Evolutionary conservation across 1,284 basidiomycete species (phyloP), one percentile per base, ranked within the genome.

Genomic region (Exobasidium rhododendri): DNA sequence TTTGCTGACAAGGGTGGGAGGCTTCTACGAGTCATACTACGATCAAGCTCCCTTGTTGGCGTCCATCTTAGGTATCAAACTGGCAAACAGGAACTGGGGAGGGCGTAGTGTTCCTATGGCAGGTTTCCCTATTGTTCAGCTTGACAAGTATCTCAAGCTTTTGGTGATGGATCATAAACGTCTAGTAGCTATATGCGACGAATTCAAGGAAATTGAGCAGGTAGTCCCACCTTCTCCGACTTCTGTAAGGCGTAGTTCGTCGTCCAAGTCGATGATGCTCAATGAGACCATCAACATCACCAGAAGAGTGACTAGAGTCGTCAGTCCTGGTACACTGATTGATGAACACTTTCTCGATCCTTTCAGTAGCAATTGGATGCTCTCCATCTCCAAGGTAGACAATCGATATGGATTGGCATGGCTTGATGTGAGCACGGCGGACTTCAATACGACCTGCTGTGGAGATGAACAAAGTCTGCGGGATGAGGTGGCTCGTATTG

Each of bases 11-110:
- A 64, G 76, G 14, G 76, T 79, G 1, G 77, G 77, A 13, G 70
- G 71, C 4, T 79, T 79, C 46, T 79, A 79, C 66, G 77, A 79
- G 64, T 73, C 73, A n/a, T 79, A 79, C 64, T 78, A 78, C 62
- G 57, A 67, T 4, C 77, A 79, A 64, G 75, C 77, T 0, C 73
- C 74, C 2, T 51, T 55, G 3, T 62, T 79, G 29, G 62, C 77
- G 1, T 59, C 59, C 0, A 35, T 70, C 7, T 59, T 77, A 5
- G 63, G 68, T 30, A 77, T 79, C 68, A 78, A 78, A 59, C 63
- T 78, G 0, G 71, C 77, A 26, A 64, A 50, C 3, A 68, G 75
- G 11, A 49, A 61, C 1, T 79, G 75, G 75, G 71, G 63, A 0
- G 73, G 71, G 0, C 66, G 69, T 30, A 59, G 55, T 20, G 72